Evolutionary conservation across 1,139 yeast genomes (phyloP).

Genomic region (Taphrina communis): DNA sequence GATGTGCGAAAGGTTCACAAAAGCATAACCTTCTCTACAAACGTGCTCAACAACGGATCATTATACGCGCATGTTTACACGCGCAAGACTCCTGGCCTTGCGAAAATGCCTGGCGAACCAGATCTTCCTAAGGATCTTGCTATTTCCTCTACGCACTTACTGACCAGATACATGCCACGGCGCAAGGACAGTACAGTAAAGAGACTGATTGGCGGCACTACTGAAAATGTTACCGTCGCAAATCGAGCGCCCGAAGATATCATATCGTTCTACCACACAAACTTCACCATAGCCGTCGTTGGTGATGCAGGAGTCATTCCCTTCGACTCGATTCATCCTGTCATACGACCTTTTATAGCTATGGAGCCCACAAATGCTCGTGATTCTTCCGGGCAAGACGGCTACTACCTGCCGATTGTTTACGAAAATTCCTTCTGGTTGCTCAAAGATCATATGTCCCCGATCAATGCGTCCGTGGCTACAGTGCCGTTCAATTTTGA

Average conservation of each 20-base stretch:
- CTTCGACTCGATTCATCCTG: constrained; percentile 46
- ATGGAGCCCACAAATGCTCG: constrained; percentile 49
- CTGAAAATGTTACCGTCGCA: constrained; percentile 28
- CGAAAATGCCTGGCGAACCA: constrained; percentile 43
- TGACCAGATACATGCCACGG: constrained; percentile 47
- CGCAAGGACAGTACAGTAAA: constrained; percentile 51
- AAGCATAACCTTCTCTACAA: constrained; percentile 14
- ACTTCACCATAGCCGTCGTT: constrained; percentile 50
- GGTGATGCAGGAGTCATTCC: constrained; percentile 41
- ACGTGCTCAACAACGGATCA: constrained; percentile 49
- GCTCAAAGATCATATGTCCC: constrained; percentile 52
- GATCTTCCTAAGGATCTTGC: constrained; percentile 48
- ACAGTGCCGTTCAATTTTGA: constrained; percentile 50
- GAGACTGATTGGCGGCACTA: constrained; percentile 46
- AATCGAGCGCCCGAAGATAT: constrained; percentile 41
- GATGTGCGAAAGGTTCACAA: constrained; percentile 19
- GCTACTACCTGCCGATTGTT: constrained; percentile 50
- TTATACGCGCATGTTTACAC: constrained; percentile 50
- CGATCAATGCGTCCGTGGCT: constrained; percentile 49
- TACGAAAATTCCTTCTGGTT: constrained; percentile 55
- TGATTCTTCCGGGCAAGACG: constrained; percentile 49
- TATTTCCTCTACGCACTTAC: constrained; percentile 46
- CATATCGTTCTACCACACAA: constrained; percentile 54
- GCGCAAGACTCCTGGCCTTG: constrained; percentile 44
- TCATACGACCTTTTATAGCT: constrained; percentile 47